Percentiles rank a stretch among this genome's conserved stretches.
phyloP scores from a whole-genome alignment of 1,139 yeast species.

The Arxiozyma bovina region DNA sequence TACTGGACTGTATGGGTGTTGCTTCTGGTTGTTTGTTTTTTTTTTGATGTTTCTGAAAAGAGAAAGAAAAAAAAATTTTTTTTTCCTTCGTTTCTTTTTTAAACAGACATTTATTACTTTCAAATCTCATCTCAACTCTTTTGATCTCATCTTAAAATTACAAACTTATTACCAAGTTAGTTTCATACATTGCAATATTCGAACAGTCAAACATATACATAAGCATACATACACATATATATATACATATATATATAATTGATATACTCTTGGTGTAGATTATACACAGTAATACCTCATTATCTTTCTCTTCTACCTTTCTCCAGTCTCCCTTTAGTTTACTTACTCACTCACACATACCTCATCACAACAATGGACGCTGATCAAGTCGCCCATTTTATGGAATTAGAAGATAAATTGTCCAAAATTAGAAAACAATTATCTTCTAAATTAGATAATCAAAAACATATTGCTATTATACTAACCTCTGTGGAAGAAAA shows the following conservation, averaged over 20 bases:
- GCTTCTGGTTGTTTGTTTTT: too few relatives aligned
- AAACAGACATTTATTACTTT: background rate
- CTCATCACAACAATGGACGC: conserved; percentile 25
- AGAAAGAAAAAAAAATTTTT: too few relatives aligned
- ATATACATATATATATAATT: too few relatives aligned
- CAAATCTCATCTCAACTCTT: conserved; percentile 12
- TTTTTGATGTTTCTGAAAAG: too few relatives aligned
- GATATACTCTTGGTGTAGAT: too few relatives aligned
- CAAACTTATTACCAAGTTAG: background rate
- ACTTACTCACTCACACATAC: too few relatives aligned
- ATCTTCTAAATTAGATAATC: conserved; percentile 72
- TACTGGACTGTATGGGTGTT: too few relatives aligned
- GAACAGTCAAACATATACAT: background rate
- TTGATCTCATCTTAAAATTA: background rate
- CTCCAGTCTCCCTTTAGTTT: too few relatives aligned
- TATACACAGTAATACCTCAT: background rate
- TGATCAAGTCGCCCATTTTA: conserved; percentile 42
- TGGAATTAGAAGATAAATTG: conserved; percentile 59
- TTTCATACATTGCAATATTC: background rate
- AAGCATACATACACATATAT: background rate
- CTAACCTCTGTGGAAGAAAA: conserved; percentile 87
- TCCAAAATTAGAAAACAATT: conserved; percentile 62
- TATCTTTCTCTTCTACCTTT: background rate
- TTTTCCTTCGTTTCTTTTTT: too few relatives aligned
- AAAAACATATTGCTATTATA: conserved; percentile 66